These are phyloP conservation scores for Dillenia suffruticosa DNA, from an alignment of 164 flowering plant genomes.

Conservation along the genomic window DNA sequence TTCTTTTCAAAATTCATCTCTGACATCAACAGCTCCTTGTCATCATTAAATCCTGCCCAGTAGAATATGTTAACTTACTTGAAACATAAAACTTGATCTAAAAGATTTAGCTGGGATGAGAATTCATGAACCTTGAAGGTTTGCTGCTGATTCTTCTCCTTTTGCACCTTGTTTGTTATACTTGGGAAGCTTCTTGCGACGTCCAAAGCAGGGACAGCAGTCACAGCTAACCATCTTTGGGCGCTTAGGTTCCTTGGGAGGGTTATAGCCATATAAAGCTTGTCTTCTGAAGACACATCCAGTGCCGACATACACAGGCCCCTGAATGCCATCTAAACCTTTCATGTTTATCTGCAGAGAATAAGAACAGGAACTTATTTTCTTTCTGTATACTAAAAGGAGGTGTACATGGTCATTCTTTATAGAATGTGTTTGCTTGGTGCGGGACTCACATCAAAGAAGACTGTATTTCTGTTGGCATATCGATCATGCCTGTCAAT, in stretches of 20 bases:
- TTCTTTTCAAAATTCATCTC: constrained; percentile 86
- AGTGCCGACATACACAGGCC: constrained; percentile 94
- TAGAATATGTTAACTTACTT: background rate
- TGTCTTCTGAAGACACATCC: constrained; percentile 94
- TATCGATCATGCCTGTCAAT: constrained; percentile 85
- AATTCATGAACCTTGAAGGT: constrained; percentile 34
- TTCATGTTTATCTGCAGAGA: constrained; percentile 94
- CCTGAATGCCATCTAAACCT: constrained; percentile 95
- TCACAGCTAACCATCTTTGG: constrained; percentile 94
- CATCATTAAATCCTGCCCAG: constrained; percentile 48
- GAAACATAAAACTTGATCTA: background rate
- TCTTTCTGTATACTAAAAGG: background rate
- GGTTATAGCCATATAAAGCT: constrained; percentile 88
- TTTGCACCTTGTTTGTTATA: constrained; percentile 29
- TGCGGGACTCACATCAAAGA: constrained; percentile 82
- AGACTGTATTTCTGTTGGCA: constrained; percentile 95
- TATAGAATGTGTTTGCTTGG: background rate
- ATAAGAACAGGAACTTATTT: background rate
- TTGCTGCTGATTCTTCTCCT: constrained; percentile 28
- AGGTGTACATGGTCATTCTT: background rate
- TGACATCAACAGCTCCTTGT: constrained; percentile 72
- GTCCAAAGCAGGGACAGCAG: constrained; percentile 87
- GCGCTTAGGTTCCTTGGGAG: constrained; percentile 88
- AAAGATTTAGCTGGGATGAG: background rate
- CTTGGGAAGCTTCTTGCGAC: constrained; percentile 53